Percentiles rank a stretch among this genome's conserved stretches.
Evolutionary conservation across 2,329 filamentous ascomycete species (phyloP).

Genomic region (Aspergillus latus): DNA sequence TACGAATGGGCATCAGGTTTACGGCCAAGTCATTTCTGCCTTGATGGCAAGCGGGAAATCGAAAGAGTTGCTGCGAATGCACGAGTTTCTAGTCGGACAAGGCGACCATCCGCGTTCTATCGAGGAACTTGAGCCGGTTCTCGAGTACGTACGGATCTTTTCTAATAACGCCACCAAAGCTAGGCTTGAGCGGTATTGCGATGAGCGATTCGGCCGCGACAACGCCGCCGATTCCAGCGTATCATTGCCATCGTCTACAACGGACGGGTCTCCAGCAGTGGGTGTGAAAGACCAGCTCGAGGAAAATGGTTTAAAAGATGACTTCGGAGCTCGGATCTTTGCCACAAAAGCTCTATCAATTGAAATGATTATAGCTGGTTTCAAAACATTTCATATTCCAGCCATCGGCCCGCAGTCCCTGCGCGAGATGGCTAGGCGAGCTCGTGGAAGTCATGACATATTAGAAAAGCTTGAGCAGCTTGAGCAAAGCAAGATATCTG

Average conservation of each 20-base stretch:
- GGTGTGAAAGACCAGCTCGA: constrained; percentile 14
- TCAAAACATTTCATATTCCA: constrained; percentile 69
- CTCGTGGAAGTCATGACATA: constrained; percentile 58
- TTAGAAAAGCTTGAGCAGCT: constrained; percentile 61
- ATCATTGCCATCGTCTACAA: too few species aligned
- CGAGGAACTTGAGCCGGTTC: constrained; percentile 41
- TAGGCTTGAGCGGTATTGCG: constrained; percentile 24
- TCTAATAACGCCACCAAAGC: constrained; percentile 24
- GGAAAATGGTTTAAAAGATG: constrained; percentile 61
- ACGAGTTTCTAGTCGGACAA: constrained; percentile 43
- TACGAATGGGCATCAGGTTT: constrained; percentile 42
- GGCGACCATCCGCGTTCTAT: constrained; percentile 44
- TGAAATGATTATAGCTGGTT: constrained; percentile 68
- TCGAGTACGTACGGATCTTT: constrained; percentile 40
- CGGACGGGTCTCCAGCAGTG: neutral
- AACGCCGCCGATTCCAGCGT: constrained; percentile 13
- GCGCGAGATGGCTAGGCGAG: constrained; percentile 71
- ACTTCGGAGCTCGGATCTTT: constrained; percentile 76
- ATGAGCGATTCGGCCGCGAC: constrained; percentile 17
- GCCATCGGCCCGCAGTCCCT: constrained; percentile 73
- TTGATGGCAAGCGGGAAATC: constrained; percentile 41
- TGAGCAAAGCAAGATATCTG: constrained; percentile 60
- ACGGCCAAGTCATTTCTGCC: constrained; percentile 43
- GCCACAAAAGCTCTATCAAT: constrained; percentile 73
- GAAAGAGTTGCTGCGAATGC: constrained; percentile 47